A percentile compares a stretch with the other conserved stretches of the same genome.
Evolutionary conservation across 768 basidiomycete genomes (phyloP).

Genomic region (Dentipellis fragilis): DNA sequence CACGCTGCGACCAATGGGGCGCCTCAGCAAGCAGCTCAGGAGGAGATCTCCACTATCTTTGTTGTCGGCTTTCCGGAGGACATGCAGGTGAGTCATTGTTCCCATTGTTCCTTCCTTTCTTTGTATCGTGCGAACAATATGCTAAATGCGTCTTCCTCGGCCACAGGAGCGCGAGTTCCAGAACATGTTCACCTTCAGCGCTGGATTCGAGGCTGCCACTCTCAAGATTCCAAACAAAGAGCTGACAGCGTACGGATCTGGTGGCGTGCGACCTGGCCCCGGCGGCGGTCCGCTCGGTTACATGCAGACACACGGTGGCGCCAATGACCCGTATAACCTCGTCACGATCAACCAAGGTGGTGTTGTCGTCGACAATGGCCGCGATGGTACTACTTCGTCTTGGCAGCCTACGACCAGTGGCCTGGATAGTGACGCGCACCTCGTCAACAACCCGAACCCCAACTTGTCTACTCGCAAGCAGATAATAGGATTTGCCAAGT

Average conservation of each 20-base stretch:
- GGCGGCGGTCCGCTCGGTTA: conserved; percentile 12
- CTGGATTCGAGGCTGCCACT: conserved; percentile 94
- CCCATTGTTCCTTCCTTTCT: background rate
- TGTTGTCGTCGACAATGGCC: conserved; percentile 68
- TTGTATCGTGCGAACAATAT: conserved; percentile 7
- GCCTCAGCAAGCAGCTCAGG: conserved; percentile 32
- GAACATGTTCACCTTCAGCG: conserved; percentile 97
- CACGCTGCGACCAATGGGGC: conserved; percentile 19
- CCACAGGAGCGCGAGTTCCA: conserved; percentile 94
- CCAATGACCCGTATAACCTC: conserved; percentile 77
- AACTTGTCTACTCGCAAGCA: conserved; percentile 70
- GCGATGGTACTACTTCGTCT: conserved; percentile 62
- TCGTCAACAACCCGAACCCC: conserved; percentile 10
- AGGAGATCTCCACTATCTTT: conserved; percentile 95
- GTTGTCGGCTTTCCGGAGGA: conserved; percentile 99
- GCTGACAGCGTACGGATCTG: conserved; percentile 59
- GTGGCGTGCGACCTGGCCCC: conserved; percentile 4
- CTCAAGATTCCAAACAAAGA: conserved; percentile 96
- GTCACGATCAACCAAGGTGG: conserved; percentile 78
- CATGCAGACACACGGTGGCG: conserved; percentile 28
- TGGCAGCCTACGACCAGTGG: conserved; percentile 30
- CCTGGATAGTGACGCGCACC: conserved; percentile 18
- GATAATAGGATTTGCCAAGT: conserved; percentile 98
- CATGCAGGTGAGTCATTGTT: conserved; percentile 64
- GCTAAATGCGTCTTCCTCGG: conserved; percentile 8